Conservation (phyloP, 2,329 filamentous ascomycete genomes). For the Trichoderma sp. region DNA sequence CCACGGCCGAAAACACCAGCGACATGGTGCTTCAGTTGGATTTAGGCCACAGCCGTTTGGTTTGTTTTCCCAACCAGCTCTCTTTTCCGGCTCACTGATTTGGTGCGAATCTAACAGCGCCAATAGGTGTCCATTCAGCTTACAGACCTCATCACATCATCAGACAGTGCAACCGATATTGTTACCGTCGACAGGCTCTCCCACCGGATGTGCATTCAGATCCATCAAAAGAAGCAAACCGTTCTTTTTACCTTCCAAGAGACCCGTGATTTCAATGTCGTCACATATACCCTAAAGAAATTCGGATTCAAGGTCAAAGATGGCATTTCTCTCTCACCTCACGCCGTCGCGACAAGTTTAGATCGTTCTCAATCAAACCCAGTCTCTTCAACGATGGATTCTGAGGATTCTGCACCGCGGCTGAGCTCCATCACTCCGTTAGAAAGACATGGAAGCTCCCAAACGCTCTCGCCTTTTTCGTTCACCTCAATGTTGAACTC, state of each 20-base stretch:
- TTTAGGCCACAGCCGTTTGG: slow-evolving; percentile 26
- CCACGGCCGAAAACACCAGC: slow-evolving; percentile 6
- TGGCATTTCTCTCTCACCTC: neutral
- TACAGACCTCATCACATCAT: slow-evolving; percentile 26
- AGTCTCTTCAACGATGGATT: neutral
- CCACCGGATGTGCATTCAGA: slow-evolving; percentile 27
- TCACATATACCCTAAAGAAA: slow-evolving; percentile 33
- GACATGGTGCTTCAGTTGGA: slow-evolving; percentile 29
- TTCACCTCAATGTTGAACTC: slow-evolving; percentile 23
- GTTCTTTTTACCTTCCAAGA: slow-evolving; percentile 31
- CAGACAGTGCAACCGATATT: slow-evolving; percentile 19
- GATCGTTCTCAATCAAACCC: neutral
- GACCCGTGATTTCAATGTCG: slow-evolving; percentile 33
- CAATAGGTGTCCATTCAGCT: slow-evolving; percentile 32
- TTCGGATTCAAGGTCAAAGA: slow-evolving; percentile 30
- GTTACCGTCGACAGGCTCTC: slow-evolving; percentile 25
- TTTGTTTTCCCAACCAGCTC: slow-evolving; percentile 19
- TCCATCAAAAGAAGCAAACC: slow-evolving; percentile 27
- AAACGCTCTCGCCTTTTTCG: slow-evolving; percentile 12
- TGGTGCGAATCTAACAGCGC: neutral
- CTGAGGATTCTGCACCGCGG: slow-evolving; percentile 21
- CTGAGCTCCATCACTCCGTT: slow-evolving; percentile 30
- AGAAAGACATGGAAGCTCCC: neutral
- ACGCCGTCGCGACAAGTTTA: neutral
- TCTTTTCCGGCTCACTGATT: neutral